A percentile compares a stretch with the other conserved stretches of the same genome.
Conservation (phyloP, 2,329 filamentous ascomycete species). For the Pestalotiopsis sp. region DNA sequence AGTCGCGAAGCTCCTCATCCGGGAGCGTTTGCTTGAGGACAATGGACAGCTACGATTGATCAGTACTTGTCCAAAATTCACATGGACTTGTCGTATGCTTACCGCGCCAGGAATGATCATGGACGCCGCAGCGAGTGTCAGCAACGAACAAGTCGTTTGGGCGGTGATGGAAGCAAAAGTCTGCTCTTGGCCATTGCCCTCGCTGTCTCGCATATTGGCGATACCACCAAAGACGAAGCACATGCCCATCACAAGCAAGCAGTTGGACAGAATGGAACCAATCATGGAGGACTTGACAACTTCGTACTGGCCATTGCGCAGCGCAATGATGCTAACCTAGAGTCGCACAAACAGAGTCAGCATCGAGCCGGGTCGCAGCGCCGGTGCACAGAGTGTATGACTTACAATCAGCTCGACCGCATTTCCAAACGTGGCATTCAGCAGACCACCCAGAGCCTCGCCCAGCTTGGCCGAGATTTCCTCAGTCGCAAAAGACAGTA, state of each 20-base stretch:
- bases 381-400: constrained; percentile 17
- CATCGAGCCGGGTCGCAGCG: neutral
- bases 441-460: constrained; percentile 72
- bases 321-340: constrained; percentile 88
- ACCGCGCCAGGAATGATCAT: constrained; percentile 78
- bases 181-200: constrained; percentile 67
- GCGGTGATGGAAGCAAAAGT: constrained; percentile 76
- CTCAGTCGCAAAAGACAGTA: constrained; percentile 78
- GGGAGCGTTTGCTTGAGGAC: constrained; percentile 51
- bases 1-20: constrained; percentile 38
- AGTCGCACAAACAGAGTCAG: constrained; percentile 10
- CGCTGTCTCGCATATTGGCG: constrained; percentile 57
- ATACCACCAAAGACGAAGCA: constrained; percentile 79
- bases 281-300: constrained; percentile 99
- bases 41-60: constrained; percentile 58
- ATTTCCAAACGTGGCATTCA: constrained; percentile 80
- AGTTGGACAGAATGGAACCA: constrained; percentile 91
- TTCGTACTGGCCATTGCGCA: constrained; percentile 83
- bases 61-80: neutral
- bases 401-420: constrained; percentile 77
- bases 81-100: constrained; percentile 23
- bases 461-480: constrained; percentile 74
- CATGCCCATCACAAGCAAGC: constrained; percentile 83
- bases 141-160: constrained; percentile 74
- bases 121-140: constrained; percentile 76